A percentile compares a stretch with the other conserved stretches of the same genome.
phyloP scores from a whole-genome alignment of 1,284 basidiomycete species.

The Irpex sp. region DNA sequence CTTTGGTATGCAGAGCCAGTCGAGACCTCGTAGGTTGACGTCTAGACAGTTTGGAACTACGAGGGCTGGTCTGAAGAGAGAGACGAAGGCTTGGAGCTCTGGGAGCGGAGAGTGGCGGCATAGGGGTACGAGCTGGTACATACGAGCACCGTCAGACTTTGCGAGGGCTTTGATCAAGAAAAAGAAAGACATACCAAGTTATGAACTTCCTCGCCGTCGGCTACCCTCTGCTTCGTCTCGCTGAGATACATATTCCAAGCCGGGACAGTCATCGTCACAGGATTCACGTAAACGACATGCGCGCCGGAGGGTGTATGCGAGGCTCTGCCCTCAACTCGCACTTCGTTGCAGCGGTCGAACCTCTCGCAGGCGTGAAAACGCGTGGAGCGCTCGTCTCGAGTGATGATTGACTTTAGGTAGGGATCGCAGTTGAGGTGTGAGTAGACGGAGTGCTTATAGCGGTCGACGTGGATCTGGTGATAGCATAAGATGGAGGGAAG shows the following conservation, averaged over 20 bases:
- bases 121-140: slow-evolving; percentile 68
- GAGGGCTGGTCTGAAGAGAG: slow-evolving; percentile 68
- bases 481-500: not conserved
- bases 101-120: slow-evolving; percentile 82
- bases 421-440: slow-evolving; percentile 50
- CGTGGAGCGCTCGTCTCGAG: slow-evolving; percentile 50
- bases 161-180: not conserved
- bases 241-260: slow-evolving; percentile 60
- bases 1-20: slow-evolving; percentile 62
- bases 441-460: slow-evolving; percentile 77
- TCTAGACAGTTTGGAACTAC: slow-evolving; percentile 80
- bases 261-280: slow-evolving; percentile 54
- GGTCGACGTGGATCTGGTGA: slow-evolving; percentile 78
- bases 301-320: slow-evolving; percentile 32
- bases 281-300: slow-evolving; percentile 73
- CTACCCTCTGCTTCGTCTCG: slow-evolving; percentile 39
- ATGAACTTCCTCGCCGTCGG: slow-evolving; percentile 41
- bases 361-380: slow-evolving; percentile 93
- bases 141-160: not conserved
- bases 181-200: slow-evolving; percentile 45
- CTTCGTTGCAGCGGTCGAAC: slow-evolving; percentile 64
- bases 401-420: slow-evolving; percentile 60
- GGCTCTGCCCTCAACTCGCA: slow-evolving; percentile 38
- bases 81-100: slow-evolving; percentile 76
- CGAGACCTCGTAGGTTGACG: slow-evolving; percentile 52